Evolutionary conservation across 2,329 filamentous ascomycete species (phyloP), one percentile per base, ranked within the genome.

Genomic region (Calonectria ilicicola): DNA sequence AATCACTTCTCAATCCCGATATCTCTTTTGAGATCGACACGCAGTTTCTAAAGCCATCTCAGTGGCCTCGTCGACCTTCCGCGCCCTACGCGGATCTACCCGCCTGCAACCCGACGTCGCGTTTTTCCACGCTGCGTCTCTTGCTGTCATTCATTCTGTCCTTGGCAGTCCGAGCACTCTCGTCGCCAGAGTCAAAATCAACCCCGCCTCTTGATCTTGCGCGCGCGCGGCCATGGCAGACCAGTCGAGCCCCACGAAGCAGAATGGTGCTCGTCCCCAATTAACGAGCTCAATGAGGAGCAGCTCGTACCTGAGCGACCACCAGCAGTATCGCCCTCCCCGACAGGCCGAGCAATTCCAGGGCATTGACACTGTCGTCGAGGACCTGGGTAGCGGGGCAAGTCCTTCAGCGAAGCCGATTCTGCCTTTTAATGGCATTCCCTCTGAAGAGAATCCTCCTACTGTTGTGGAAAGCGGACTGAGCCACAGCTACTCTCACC

Each of bases 351-450:
- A 91, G 32, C 85, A 85, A 65, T 80, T 79, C 80, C 90, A 91
- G 74, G 91, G 90, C 74, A 93, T 93, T 77, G 91, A 93, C 80
- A 91, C 90, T 56, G 90, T 93, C 19, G 88, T 93, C 65, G 91
- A 93, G 81, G 89, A 90, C 72, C 78, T 88, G 38, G 70, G 83
- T 84, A 72, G 81, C 81, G 35, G 81, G 83, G 40, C 81, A 80
- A 47, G 79, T 82, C 23, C 80, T 84, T 29, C 85, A 60, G 82
- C 86, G 15, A 87, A 85, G 77, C 74, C 85, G 17, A 83, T 86
- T 68, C 83, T 86, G 63, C 86, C 86, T 40, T 93, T 91, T 84
- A 91, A 88, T 75, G 91, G 91, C 72, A 86, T 93, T 62, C 91
- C 91, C 9, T 90, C 89, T 66, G 86, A 89, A 35, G 88, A 90